Evolutionary conservation across 768 basidiomycete genomes (phyloP), one percentile per base, ranked within the genome.

Genomic region (Amanita fuliginea): DNA sequence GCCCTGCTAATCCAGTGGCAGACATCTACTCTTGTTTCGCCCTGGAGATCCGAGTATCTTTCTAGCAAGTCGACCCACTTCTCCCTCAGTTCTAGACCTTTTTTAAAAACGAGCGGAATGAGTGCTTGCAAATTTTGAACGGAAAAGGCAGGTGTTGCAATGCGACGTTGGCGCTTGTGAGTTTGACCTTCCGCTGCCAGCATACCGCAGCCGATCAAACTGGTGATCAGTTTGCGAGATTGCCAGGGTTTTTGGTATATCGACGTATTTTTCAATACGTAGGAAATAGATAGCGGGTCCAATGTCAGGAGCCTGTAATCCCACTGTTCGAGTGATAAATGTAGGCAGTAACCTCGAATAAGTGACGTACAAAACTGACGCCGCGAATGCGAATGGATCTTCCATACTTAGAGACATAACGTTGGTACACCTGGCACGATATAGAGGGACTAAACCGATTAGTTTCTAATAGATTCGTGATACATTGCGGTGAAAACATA

Each of bases 181-280:
- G 80, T 68, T 21, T 74, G 69, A 1, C 88, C 86, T 59, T 90
- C 88, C 2, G 86, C 81, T 14, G 83, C 78, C 21, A 90, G 75
- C 80, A 89, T 79, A 2, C 86, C 92, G 48, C 80, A 79, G 0
- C 92, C 92, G 51, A 96, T 85, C 51, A 93, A 74, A 49, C 76
- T 72, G 13, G 80, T 77, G 32, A 96, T 86, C 39, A 87, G 65
- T 41, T 72, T 68, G 21, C 91, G 78, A 1, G 88, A 84, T 54
- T 81, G 79, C 76, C 78, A 83, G 8, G 92, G 89, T 61, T 95
- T 95, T 60, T 89, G 83, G 59, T 89, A 92, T 33, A 80, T 69
- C 35, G 73, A 70, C 11, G 80, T 71, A 50, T 89, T 76, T 57
- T 83, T 82, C 44, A 93, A 67, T 34, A 95, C 74, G 58, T 94